These are phyloP conservation scores for Pugionium cornutum DNA, from an alignment of 345 rosid genomes.

Conservation along the genomic window DNA sequence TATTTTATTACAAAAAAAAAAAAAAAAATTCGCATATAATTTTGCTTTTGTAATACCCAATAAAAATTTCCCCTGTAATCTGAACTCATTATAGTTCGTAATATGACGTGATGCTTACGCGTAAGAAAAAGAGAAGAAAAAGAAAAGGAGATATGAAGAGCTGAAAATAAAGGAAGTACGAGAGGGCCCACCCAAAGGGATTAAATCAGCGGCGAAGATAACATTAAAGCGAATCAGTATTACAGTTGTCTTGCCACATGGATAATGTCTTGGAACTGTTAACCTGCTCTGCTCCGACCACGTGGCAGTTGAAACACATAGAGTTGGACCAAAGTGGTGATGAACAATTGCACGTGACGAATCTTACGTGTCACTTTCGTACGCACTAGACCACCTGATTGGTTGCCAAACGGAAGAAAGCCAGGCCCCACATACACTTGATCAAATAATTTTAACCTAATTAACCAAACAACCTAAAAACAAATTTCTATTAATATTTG, in stretches of 20 bases:
- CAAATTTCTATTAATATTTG: too few species aligned
- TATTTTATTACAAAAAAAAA: too few species aligned
- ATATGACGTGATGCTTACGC: too few species aligned
- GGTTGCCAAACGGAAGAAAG: conserved; percentile 28
- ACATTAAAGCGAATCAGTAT: conserved; percentile 37
- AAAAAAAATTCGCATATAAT: too few species aligned
- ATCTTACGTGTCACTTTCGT: conserved; percentile 24
- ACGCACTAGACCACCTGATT: conserved; percentile 26
- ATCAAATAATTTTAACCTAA: background rate
- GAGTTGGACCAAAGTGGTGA: conserved; percentile 30
- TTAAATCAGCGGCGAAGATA: conserved; percentile 37
- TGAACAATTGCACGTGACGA: conserved; percentile 24
- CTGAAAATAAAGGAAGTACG: conserved; percentile 18
- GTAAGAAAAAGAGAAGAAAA: too few species aligned
- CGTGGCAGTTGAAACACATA: conserved; percentile 32
- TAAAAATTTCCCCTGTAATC: too few species aligned
- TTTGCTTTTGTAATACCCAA: too few species aligned
- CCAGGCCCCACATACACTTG: conserved; percentile 24
- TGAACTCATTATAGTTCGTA: too few species aligned
- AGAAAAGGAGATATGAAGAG: background rate
- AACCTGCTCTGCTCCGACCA: conserved; percentile 15
- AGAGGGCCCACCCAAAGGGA: conserved; percentile 30
- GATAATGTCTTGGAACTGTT: conserved; percentile 14
- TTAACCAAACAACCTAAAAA: too few species aligned
- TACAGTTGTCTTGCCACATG: conserved; percentile 37